Conservation (phyloP, 352 stramenopile genomes). For the Phytophthora pluvialis region DNA sequence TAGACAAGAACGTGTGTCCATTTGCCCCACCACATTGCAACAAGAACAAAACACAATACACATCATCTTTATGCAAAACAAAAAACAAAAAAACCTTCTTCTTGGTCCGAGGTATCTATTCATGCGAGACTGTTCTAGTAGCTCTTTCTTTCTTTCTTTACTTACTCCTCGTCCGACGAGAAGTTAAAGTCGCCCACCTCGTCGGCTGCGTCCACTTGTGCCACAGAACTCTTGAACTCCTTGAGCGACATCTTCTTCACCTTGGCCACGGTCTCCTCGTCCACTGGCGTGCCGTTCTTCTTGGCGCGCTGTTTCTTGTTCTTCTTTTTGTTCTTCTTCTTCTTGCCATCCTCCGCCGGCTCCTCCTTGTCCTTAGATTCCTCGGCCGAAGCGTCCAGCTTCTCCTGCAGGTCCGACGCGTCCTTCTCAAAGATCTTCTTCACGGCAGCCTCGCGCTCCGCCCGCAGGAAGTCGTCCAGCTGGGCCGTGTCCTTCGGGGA, state of each 20-base stretch:
- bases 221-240: slow-evolving; percentile 83
- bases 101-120: slow-evolving; percentile 20
- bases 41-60: not conserved
- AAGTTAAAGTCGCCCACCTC: slow-evolving; percentile 83
- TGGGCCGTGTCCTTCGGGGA: slow-evolving; percentile 84
- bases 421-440: slow-evolving; percentile 87
- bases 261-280: slow-evolving; percentile 72
- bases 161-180: slow-evolving; percentile 73
- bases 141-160: slow-evolving; percentile 11
- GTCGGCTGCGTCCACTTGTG: slow-evolving; percentile 71
- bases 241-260: slow-evolving; percentile 86
- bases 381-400: slow-evolving; percentile 63
- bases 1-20: slow-evolving; percentile 7
- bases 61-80: slow-evolving; percentile 26
- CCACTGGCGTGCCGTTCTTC: slow-evolving; percentile 41
- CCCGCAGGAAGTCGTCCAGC: slow-evolving; percentile 88
- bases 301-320: slow-evolving; percentile 47
- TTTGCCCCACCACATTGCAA: not conserved
- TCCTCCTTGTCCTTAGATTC: slow-evolving; percentile 54
- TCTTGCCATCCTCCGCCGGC: slow-evolving; percentile 33
- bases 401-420: slow-evolving; percentile 68
- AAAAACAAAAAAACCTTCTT: not conserved
- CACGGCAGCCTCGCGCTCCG: slow-evolving; percentile 81
- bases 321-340: slow-evolving; percentile 51
- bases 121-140: not conserved